phyloP scores from a whole-genome alignment of 371 early-diverging fungal species.

The Rhizopus arrhizus region DNA sequence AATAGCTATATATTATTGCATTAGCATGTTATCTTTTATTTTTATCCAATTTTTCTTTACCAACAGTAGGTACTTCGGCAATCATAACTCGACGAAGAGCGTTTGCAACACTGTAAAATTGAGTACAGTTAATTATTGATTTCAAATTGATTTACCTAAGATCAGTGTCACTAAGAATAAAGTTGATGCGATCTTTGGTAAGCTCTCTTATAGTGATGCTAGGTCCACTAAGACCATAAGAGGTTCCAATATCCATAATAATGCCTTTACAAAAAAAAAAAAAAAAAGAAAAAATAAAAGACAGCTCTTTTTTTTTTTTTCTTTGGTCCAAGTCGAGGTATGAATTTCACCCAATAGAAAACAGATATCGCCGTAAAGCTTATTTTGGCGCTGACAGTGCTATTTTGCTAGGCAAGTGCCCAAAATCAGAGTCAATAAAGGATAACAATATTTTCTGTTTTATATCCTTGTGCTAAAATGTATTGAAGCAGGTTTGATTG shows the following conservation, averaged over 20 bases:
- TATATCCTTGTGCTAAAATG: no score
- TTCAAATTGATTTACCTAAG: constrained; percentile 55
- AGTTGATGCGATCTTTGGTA: constrained; percentile 69
- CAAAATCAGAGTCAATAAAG: no score
- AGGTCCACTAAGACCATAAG: constrained; percentile 61
- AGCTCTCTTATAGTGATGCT: constrained; percentile 74
- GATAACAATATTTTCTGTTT: no score
- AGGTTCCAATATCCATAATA: constrained; percentile 27
- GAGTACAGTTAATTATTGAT: neutral
- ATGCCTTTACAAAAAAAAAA: constrained; percentile 1
- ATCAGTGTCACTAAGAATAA: constrained; percentile 78
- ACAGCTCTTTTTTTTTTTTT: neutral
- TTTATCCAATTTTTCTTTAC: constrained; percentile 33
- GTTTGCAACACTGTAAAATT: constrained; percentile 82
- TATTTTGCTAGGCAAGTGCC: no score
- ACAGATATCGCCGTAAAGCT: no score
- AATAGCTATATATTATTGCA: constrained; percentile 69
- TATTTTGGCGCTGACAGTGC: no score
- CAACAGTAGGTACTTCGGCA: constrained; percentile 97
- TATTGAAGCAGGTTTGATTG: no score
- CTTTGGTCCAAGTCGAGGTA: neutral
- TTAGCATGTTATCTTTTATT: neutral
- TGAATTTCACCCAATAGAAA: no score
- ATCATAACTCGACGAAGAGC: constrained; percentile 95
- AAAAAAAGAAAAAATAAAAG: neutral